Conservation (phyloP, 129 eudicot genomes). For the Ambrosia artemisiifolia region DNA sequence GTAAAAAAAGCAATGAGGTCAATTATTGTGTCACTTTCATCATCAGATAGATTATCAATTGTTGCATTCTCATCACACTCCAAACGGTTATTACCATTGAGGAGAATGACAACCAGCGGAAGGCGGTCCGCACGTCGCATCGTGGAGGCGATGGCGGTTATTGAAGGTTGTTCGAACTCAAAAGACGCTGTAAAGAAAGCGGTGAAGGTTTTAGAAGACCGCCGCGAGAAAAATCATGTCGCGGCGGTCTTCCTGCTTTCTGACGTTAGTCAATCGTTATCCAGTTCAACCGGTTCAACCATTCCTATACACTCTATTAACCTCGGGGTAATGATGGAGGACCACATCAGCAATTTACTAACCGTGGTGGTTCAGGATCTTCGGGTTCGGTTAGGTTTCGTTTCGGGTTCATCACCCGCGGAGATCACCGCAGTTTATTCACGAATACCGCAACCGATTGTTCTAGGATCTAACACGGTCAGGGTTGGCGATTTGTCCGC, state of each 20-base stretch:
- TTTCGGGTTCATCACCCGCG: conserved; percentile 53
- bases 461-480: conserved; percentile 49
- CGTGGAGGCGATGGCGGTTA: conserved; percentile 57
- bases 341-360: conserved; percentile 34
- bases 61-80: conserved; percentile 83
- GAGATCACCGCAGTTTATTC: conserved; percentile 70
- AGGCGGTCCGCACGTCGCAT: conserved; percentile 69
- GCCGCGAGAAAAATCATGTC: conserved; percentile 59
- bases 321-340: conserved; percentile 18
- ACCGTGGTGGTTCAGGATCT: conserved; percentile 61
- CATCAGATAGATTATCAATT: conserved; percentile 75
- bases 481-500: conserved; percentile 58
- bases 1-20: conserved; percentile 60
- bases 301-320: conserved; percentile 58
- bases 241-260: conserved; percentile 62
- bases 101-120: conserved; percentile 72
- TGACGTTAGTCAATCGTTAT: conserved; percentile 33
- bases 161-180: conserved; percentile 47
- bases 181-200: conserved; percentile 77
- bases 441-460: conserved; percentile 39
- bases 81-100: conserved; percentile 60
- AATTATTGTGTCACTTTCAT: conserved; percentile 56
- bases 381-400: conserved; percentile 46
- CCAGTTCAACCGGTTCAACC: conserved; percentile 35
- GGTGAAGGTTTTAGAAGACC: conserved; percentile 73